Conservation (phyloP, 352 stramenopile species). For the Phytophthora tentaculata region DNA sequence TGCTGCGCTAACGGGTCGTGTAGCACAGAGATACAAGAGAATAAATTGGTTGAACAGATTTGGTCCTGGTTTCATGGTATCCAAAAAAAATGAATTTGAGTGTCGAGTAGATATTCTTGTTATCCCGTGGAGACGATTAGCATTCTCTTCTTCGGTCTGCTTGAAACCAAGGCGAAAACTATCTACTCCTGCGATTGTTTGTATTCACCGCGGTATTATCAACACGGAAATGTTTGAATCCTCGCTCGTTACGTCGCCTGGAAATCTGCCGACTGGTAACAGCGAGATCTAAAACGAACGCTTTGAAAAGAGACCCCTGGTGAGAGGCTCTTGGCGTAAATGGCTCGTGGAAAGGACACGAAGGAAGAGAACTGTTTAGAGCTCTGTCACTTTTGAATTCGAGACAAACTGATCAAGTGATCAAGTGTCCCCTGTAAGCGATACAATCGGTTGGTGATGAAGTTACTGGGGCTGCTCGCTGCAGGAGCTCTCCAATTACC, state of each 20-base stretch:
- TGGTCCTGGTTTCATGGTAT: too few relatives aligned
- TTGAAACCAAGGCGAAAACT: background rate
- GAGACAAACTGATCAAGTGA: background rate
- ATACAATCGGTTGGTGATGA: too few relatives aligned
- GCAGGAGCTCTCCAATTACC: constrained; percentile 3
- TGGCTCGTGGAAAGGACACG: background rate
- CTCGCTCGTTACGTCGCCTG: background rate
- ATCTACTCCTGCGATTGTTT: too few relatives aligned
- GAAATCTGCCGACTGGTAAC: background rate
- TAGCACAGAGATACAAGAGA: too few relatives aligned
- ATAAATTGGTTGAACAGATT: too few relatives aligned
- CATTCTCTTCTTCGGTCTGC: background rate
- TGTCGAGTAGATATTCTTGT: background rate
- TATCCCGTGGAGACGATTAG: background rate
- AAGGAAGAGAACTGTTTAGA: too few relatives aligned
- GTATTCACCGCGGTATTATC: too few relatives aligned
- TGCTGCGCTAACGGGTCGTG: background rate
- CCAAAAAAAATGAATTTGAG: too few relatives aligned
- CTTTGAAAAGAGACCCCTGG: background rate
- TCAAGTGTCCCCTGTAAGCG: background rate
- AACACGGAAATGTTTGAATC: background rate
- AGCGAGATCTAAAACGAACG: background rate
- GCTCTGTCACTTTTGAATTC: background rate
- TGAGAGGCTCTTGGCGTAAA: background rate
- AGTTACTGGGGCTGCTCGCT: constrained; percentile 18